phyloP scores from a whole-genome alignment of 1,139 yeast species.

The Suhomyces anneliseae region DNA sequence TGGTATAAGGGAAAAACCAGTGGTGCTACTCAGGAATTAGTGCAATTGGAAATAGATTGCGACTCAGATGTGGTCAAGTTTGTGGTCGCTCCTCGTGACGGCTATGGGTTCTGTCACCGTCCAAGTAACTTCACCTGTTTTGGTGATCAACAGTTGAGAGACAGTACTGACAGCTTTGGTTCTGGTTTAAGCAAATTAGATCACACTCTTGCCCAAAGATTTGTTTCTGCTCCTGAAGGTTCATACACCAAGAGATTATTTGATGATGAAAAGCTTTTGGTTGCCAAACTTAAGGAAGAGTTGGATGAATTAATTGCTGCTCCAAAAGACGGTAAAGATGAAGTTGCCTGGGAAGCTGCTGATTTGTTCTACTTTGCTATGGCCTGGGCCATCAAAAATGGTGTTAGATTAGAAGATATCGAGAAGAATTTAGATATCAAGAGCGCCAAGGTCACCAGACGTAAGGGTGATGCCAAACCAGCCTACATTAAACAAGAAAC shows the following conservation, averaged over 20 bases:
- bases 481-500: conserved; percentile 45
- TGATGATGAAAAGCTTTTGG: conserved; percentile 68
- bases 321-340: conserved; percentile 43
- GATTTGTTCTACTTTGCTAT: conserved; percentile 89
- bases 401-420: conserved; percentile 76
- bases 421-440: conserved; percentile 84
- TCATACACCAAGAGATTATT: conserved; percentile 90
- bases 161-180: conserved; percentile 46
- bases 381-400: conserved; percentile 81
- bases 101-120: conserved; percentile 91
- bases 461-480: conserved; percentile 95
- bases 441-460: conserved; percentile 81
- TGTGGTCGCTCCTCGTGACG: conserved; percentile 72
- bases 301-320: conserved; percentile 96
- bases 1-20: conserved; percentile 97
- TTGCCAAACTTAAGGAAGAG: conserved; percentile 91
- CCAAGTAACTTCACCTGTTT: conserved; percentile 76
- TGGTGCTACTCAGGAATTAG: conserved; percentile 84
- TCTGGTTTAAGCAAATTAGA: conserved; percentile 68
- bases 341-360: conserved; percentile 96
- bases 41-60: conserved; percentile 75
- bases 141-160: conserved; percentile 38
- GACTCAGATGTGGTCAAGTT: conserved; percentile 90
- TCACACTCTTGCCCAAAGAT: conserved; percentile 55
- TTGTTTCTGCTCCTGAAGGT: conserved; percentile 74